Evolutionary conservation across 2,329 filamentous ascomycete genomes (phyloP).

Genomic region (Aspergillus ustus): DNA sequence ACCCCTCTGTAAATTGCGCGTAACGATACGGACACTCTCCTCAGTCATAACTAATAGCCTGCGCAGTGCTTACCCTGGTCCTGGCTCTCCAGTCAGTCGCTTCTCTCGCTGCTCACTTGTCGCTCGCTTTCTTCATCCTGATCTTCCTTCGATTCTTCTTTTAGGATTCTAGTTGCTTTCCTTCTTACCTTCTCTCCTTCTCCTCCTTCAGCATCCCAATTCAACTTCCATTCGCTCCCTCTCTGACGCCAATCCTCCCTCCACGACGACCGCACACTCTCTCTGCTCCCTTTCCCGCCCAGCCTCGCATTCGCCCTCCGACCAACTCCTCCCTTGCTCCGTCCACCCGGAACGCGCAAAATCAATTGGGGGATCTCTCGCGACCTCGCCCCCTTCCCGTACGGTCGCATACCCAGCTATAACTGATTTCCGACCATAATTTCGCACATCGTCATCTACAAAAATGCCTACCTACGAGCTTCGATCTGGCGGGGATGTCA

Average conservation of each 20-base stretch:
- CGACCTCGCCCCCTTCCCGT: conserved; percentile 8
- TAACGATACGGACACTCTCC: neutral
- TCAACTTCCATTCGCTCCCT: conserved; percentile 22
- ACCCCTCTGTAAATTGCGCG: neutral
- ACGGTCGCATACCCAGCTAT: conserved; percentile 34
- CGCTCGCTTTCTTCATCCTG: conserved; percentile 14
- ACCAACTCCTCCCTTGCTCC: conserved; percentile 15
- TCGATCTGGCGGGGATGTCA: conserved; percentile 66
- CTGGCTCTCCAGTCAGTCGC: conserved; percentile 4
- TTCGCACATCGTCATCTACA: conserved; percentile 3
- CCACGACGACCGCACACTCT: conserved; percentile 9
- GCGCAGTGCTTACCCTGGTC: neutral
- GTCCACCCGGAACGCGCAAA: conserved; percentile 19
- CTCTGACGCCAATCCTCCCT: conserved; percentile 12
- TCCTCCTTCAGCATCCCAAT: conserved; percentile 19
- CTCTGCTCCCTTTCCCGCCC: conserved; percentile 11
- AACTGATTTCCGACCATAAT: conserved; percentile 27
- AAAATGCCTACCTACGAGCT: conserved; percentile 68
- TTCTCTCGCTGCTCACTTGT: conserved; percentile 17
- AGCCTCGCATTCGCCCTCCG: conserved; percentile 16
- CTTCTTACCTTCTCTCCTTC: conserved; percentile 22
- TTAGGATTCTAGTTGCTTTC: conserved; percentile 18
- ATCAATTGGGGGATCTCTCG: conserved; percentile 12
- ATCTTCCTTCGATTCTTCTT: conserved; percentile 24
- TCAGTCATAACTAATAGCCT: neutral